Conservation (phyloP, 2,329 filamentous ascomycete species). For the Elsinoe batatas region DNA sequence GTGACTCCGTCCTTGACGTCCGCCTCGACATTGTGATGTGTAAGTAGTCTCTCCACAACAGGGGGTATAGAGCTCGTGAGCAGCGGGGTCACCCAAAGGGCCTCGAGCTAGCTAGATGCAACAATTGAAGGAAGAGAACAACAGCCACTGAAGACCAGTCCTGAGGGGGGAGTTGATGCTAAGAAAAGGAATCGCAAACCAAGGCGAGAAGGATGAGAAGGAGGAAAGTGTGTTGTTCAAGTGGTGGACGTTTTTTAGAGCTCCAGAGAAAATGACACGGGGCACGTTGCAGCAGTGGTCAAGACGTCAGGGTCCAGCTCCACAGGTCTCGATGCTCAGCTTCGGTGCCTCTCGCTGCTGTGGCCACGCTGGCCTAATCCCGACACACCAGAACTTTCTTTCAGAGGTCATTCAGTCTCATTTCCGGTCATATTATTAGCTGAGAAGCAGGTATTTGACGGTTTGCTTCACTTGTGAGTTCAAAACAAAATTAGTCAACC, state of each 20-base stretch:
- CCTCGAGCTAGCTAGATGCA: neutral
- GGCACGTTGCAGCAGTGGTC: neutral
- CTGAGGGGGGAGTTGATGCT: neutral
- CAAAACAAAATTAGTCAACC: neutral
- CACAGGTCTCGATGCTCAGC: neutral
- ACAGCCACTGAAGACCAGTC: conserved; percentile 9
- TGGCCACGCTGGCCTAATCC: neutral
- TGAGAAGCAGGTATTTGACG: neutral
- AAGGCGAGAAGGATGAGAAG: conserved; percentile 1
- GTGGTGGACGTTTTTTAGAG: neutral
- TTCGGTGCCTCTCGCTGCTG: too few species aligned
- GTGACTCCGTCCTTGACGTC: conserved; percentile 17
- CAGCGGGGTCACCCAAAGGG: conserved; percentile 6
- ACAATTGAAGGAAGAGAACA: conserved; percentile 7
- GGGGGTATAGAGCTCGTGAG: neutral
- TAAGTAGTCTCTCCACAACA: neutral
- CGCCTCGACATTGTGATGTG: conserved; percentile 16
- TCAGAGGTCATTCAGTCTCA: neutral
- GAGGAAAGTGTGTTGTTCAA: neutral
- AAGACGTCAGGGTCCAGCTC: neutral
- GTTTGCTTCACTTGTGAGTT: conserved; percentile 3
- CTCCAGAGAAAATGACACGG: neutral
- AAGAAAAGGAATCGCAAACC: neutral
- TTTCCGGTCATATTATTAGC: neutral
- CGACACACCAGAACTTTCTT: neutral